A percentile compares a stretch with the other conserved stretches of the same genome.
These are phyloP conservation scores for Eruca vesicaria DNA, from an alignment of 441 rosid genomes.

Conservation along the genomic window DNA sequence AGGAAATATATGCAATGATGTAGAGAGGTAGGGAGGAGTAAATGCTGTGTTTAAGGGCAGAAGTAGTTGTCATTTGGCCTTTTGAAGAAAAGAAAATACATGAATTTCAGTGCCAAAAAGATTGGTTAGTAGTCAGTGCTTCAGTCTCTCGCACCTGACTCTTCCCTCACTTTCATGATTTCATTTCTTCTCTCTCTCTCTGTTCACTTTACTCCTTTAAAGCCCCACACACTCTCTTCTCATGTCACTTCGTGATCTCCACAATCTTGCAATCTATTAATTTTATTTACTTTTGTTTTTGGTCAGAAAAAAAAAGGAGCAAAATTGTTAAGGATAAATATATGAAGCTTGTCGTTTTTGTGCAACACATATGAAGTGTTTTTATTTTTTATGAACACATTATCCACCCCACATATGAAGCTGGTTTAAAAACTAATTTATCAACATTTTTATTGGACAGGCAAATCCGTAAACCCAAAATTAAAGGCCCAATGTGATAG, in stretches of 20 bases:
- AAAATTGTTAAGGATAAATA: not conserved
- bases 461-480: not conserved
- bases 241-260: conserved; percentile 21
- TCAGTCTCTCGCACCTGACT: conserved; percentile 31
- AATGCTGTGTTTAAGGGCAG: conserved; percentile 23
- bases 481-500: not conserved
- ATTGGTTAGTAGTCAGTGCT: conserved; percentile 26
- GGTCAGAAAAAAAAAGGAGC: not conserved
- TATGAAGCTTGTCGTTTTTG: too few relatives aligned
- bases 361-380: too few relatives aligned
- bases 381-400: too few relatives aligned
- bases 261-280: not conserved
- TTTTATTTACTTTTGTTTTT: not conserved
- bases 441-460: not conserved
- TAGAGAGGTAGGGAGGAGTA: conserved; percentile 12
- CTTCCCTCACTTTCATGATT: conserved; percentile 31
- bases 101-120: conserved; percentile 34
- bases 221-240: conserved; percentile 19
- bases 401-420: too few relatives aligned
- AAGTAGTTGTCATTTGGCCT: conserved; percentile 28
- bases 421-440: not conserved
- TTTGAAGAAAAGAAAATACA: conserved; percentile 20
- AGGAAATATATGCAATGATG: conserved; percentile 16
- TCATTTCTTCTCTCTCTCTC: not conserved
- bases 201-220: not conserved